Conservation (phyloP, 1,284 basidiomycete species). For the Trametes polyzona region DNA sequence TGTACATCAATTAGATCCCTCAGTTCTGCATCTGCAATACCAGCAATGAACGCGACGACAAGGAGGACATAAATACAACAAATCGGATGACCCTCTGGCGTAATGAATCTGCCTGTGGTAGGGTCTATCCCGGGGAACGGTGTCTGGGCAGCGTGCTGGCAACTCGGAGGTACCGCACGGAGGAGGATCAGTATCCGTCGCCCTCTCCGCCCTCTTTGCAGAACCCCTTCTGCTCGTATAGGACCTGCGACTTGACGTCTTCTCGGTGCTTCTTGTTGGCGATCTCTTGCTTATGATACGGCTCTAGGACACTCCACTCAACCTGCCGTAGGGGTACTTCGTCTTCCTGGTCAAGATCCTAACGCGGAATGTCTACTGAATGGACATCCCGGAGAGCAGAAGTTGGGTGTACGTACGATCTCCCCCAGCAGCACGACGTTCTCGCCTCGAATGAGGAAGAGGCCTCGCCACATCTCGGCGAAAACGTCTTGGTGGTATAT, state of each 20-base stretch:
- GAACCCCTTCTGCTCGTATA: conserved; percentile 81
- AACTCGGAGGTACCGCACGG: background rate
- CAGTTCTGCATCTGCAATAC: conserved; percentile 14
- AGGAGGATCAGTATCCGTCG: conserved; percentile 72
- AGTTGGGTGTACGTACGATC: conserved; percentile 68
- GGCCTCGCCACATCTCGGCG: conserved; percentile 84
- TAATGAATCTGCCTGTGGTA: conserved; percentile 44
- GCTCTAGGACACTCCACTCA: conserved; percentile 70
- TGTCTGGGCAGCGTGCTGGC: background rate
- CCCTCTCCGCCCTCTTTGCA: conserved; percentile 90
- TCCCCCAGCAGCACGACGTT: conserved; percentile 98
- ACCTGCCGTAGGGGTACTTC: conserved; percentile 81
- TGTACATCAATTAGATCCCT: conserved; percentile 15
- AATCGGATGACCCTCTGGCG: conserved; percentile 32
- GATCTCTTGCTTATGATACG: conserved; percentile 73
- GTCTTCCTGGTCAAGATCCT: conserved; percentile 95
- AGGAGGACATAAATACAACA: conserved; percentile 28
- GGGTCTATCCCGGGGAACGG: conserved; percentile 21
- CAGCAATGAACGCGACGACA: conserved; percentile 17
- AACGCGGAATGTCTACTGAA: conserved; percentile 15
- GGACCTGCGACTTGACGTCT: conserved; percentile 72
- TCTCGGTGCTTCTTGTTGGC: conserved; percentile 72
- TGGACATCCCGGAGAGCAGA: conserved; percentile 3
- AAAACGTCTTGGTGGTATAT: conserved; percentile 83
- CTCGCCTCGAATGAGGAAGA: conserved; percentile 96